Base-by-base conservation (phyloP, 306 rosid genomes). In the Medicago ruthenica region DNA sequence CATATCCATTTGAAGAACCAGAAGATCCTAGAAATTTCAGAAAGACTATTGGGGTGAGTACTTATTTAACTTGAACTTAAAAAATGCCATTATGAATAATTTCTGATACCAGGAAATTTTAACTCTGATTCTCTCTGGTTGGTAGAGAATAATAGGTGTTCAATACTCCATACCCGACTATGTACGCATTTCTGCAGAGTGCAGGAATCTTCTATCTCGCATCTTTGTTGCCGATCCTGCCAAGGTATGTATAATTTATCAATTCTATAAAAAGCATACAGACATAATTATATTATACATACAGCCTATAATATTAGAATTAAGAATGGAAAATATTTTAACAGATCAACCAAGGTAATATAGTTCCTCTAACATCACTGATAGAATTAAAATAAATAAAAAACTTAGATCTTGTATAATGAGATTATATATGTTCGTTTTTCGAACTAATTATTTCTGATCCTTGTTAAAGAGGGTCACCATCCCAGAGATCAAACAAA, bases 1-100 rank as follows among this genome's bases (percentile, higher is more conserved):
- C 93, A 66, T 96, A 96, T 74, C 99, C 99, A 42, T 92, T 96
- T 75, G 99, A 96, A 88, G 99, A 96, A 71, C 98, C 99, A 8
- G 97, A 92, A 76, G 99, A 96, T 85, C 98, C 98, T 37, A 88
- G 92, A 83, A 90, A 96, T 83, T 92, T 96, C 74, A 93, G 97
- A 22, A 95, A 88, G 93, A 96, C 97, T 24, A 92, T 96, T 58
- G 96, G 89, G 84, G 99, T 92, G 77, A 86, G 92, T 76, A 62
- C 44, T 59, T 48, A 37, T 71, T 45, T 47, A 50, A 73, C 79
- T 70, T 66, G 20, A 68, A 4, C 8, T 59, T 34, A 31, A 31
- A 71, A 58, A 13, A 6, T 72, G 51, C 16, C 4, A 21, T 21
- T 55, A 51, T 47, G 50, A 50, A 21, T 24, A 59, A 51, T 68